Percentiles rank a stretch among this genome's conserved stretches.
Conservation (phyloP, 768 basidiomycete species). For the Tulasnella sp. region DNA sequence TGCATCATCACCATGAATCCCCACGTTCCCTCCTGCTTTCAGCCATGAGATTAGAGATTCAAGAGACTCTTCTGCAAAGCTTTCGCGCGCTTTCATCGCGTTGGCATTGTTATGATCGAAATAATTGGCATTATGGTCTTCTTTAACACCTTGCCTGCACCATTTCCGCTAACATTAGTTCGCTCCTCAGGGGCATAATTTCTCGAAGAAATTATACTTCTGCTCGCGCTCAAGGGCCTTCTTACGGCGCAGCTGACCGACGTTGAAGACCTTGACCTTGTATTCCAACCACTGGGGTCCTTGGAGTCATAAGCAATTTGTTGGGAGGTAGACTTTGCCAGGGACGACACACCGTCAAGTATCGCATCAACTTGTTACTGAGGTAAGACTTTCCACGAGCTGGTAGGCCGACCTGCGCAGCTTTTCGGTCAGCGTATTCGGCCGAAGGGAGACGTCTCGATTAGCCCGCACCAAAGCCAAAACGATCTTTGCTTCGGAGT, state of each 20-base stretch:
- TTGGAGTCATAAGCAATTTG: background rate
- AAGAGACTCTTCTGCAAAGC: slow-evolving; percentile 79
- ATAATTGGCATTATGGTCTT: slow-evolving; percentile 83
- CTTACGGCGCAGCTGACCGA: slow-evolving; percentile 83
- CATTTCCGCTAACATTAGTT: background rate
- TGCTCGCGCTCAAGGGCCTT: slow-evolving; percentile 65
- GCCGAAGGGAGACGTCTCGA: background rate
- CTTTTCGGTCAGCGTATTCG: background rate
- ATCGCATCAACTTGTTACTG: slow-evolving; percentile 94
- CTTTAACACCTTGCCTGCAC: slow-evolving; percentile 64
- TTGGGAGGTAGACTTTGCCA: background rate
- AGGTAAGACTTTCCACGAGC: slow-evolving; percentile 97
- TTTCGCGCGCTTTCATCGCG: slow-evolving; percentile 65
- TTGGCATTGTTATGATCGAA: slow-evolving; percentile 80
- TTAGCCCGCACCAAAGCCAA: slow-evolving; percentile 69
- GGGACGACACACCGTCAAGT: slow-evolving; percentile 58
- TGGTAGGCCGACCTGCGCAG: slow-evolving; percentile 78
- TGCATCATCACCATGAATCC: slow-evolving; percentile 69
- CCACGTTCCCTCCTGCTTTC: slow-evolving; percentile 91
- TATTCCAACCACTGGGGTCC: slow-evolving; percentile 86
- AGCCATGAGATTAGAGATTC: slow-evolving; percentile 95
- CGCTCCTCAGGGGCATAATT: background rate
- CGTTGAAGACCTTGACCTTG: slow-evolving; percentile 96
- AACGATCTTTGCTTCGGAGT: slow-evolving; percentile 97
- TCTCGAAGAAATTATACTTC: slow-evolving; percentile 34